Conservation (phyloP, 1,284 basidiomycete genomes). For the Malassezia restricta region DNA sequence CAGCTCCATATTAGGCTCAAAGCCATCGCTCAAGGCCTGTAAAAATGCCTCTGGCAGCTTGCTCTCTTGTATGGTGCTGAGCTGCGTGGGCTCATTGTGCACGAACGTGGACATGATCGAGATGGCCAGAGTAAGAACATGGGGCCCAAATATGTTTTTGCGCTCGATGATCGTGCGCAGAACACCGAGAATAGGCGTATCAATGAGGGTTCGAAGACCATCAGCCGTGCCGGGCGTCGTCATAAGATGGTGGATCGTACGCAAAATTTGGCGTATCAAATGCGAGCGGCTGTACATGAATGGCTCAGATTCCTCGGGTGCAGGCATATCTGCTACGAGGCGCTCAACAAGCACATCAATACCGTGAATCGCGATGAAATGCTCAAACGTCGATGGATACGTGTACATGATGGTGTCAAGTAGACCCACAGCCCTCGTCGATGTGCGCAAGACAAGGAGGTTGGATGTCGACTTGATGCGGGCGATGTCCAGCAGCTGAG, state of each 20-base stretch:
- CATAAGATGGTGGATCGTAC: conserved; percentile 93
- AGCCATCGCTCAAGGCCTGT: conserved; percentile 64
- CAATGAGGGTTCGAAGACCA: conserved; percentile 83
- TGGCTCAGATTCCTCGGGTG: conserved; percentile 19
- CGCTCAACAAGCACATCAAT: conserved; percentile 72
- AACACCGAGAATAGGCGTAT: conserved; percentile 72
- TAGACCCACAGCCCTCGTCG: conserved; percentile 61
- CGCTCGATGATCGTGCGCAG: conserved; percentile 79
- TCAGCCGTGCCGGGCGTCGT: conserved; percentile 76
- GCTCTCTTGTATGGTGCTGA: conserved; percentile 81
- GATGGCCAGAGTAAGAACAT: conserved; percentile 65
- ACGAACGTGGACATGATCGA: conserved; percentile 96
- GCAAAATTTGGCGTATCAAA: conserved; percentile 74
- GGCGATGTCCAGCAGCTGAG: conserved; percentile 53
- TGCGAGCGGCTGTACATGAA: conserved; percentile 44
- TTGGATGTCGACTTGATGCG: conserved; percentile 19
- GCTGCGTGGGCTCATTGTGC: conserved; percentile 94
- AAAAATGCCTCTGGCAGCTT: conserved; percentile 82
- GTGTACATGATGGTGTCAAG: conserved; percentile 86
- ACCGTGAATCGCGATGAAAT: conserved; percentile 74
- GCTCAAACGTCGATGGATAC: conserved; percentile 70
- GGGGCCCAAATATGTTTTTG: conserved; percentile 70
- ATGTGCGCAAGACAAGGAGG: conserved; percentile 40
- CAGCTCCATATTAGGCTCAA: conserved; percentile 61
- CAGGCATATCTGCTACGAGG: conserved; percentile 53